Conservation (phyloP, 78 protist genomes). For the Dictyostelium intermedium region DNA sequence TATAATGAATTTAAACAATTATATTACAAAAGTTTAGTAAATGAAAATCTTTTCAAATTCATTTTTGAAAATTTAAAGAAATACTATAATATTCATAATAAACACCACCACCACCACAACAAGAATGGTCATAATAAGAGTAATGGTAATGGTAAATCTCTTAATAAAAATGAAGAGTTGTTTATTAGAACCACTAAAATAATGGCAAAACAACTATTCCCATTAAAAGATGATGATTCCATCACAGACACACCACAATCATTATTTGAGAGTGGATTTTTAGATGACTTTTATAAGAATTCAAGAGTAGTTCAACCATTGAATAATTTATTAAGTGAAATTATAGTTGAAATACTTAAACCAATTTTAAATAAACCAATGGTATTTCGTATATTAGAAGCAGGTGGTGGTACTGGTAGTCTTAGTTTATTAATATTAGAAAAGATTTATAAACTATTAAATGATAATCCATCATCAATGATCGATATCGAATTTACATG, state of each 20-base stretch:
- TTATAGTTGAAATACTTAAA: background rate
- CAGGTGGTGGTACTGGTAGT: background rate
- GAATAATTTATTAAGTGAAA: background rate
- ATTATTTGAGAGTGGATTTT: background rate
- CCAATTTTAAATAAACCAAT: background rate
- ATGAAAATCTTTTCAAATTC: background rate
- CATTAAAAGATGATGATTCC: background rate
- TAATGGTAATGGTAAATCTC: background rate
- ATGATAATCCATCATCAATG: background rate
- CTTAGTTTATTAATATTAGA: background rate
- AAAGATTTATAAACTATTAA: background rate
- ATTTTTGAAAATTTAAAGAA: background rate
- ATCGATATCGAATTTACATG: constrained; percentile 5
- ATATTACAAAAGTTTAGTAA: background rate
- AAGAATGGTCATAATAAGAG: background rate
- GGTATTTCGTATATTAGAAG: constrained; percentile 4
- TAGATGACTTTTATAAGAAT: background rate
- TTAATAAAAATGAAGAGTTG: background rate
- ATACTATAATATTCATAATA: background rate
- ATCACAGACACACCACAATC: background rate
- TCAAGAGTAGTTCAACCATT: background rate
- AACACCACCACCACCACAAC: too few species aligned
- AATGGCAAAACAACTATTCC: background rate
- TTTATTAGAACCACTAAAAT: background rate
- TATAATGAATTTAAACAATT: background rate